phyloP scores from a whole-genome alignment of 1,284 basidiomycete species.

The Pyrrhoderma noxium region DNA sequence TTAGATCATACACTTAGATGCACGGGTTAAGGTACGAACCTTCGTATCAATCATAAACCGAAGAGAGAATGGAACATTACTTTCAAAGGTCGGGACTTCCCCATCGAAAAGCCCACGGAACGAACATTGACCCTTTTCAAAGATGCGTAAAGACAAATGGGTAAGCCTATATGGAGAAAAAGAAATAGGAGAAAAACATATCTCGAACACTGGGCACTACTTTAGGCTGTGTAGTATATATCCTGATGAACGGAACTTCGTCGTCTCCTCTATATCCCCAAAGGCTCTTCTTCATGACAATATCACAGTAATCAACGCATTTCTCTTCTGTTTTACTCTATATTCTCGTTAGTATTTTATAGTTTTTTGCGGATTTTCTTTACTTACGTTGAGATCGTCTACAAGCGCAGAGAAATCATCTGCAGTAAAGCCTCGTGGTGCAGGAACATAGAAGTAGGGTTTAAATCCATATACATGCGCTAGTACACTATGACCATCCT shows the following conservation, averaged over 20 bases:
- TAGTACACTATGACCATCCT: slow-evolving; percentile 84
- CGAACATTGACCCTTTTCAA: slow-evolving; percentile 76
- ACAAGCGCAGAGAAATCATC: slow-evolving; percentile 61
- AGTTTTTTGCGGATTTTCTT: not conserved
- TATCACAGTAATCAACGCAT: slow-evolving; percentile 50
- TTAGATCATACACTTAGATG: not conserved
- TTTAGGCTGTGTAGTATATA: slow-evolving; percentile 68
- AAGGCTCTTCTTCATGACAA: slow-evolving; percentile 64
- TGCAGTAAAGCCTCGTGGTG: slow-evolving; percentile 73
- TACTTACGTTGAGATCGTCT: slow-evolving; percentile 71
- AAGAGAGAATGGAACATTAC: slow-evolving; percentile 82
- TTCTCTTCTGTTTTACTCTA: slow-evolving; percentile 29
- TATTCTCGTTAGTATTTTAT: not conserved
- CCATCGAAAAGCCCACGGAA: slow-evolving; percentile 66
- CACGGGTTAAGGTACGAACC: slow-evolving; percentile 34
- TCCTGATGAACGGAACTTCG: slow-evolving; percentile 72
- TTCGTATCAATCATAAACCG: slow-evolving; percentile 96
- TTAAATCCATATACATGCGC: slow-evolving; percentile 74
- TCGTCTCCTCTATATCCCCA: slow-evolving; percentile 87
- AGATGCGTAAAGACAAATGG: slow-evolving; percentile 56
- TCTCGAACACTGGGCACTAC: slow-evolving; percentile 84
- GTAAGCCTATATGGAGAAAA: not conserved
- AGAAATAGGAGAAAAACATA: slow-evolving; percentile 43
- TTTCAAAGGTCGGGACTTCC: slow-evolving; percentile 71
- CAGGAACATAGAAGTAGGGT: slow-evolving; percentile 87